These are phyloP conservation scores for Penicillium sp. DNA, from an alignment of 2,329 filamentous ascomycete genomes.

Conservation along the genomic window DNA sequence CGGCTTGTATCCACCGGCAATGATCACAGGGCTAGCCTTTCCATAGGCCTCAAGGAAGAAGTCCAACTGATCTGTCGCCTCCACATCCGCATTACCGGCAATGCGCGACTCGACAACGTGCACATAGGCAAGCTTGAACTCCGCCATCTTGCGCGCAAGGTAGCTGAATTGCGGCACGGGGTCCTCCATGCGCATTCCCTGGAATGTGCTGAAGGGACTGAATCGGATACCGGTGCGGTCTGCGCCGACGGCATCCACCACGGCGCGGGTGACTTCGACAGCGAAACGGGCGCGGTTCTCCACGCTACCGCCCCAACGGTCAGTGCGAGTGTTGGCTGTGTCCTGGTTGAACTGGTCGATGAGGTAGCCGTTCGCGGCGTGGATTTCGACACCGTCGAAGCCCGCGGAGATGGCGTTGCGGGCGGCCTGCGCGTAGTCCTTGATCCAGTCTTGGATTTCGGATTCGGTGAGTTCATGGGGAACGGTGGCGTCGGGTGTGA, in stretches of 20 bases:
- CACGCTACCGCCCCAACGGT: constrained; percentile 52
- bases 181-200: constrained; percentile 58
- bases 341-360: constrained; percentile 53
- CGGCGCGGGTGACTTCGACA: constrained; percentile 49
- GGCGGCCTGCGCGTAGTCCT: constrained; percentile 46
- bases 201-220: constrained; percentile 43
- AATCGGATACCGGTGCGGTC: constrained; percentile 48
- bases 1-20: constrained; percentile 50
- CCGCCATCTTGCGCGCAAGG: constrained; percentile 51
- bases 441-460: constrained; percentile 45
- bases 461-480: constrained; percentile 36
- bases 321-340: constrained; percentile 48
- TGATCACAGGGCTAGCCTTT: constrained; percentile 46
- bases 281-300: constrained; percentile 55
- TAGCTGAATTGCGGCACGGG: constrained; percentile 63
- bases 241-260: constrained; percentile 46
- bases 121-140: constrained; percentile 58
- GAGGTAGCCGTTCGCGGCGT: constrained; percentile 51
- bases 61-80: constrained; percentile 40
- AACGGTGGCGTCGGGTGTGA: constrained; percentile 22
- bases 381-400: constrained; percentile 54
- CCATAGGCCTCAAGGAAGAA: constrained; percentile 46
- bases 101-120: constrained; percentile 62
- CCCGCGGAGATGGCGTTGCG: constrained; percentile 55
- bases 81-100: constrained; percentile 26